phyloP scores from a whole-genome alignment of 805 yeast genomes.

The Candida andamanensis region DNA sequence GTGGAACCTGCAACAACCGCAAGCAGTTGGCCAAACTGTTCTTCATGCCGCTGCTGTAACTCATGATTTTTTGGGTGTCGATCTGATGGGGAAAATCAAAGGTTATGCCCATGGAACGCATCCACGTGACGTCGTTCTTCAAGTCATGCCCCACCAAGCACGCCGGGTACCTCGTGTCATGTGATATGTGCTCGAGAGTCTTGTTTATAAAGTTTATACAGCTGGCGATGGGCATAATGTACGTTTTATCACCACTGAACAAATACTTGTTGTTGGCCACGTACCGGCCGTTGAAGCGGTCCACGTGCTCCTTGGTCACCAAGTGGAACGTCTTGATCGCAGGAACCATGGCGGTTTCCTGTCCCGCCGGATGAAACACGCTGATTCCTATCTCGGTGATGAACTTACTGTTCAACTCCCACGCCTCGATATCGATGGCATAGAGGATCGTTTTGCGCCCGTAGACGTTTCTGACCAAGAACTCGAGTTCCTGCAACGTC shows the following conservation, averaged over 20 bases:
- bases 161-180: constrained; percentile 2
- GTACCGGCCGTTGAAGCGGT: constrained; percentile 45
- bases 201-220: constrained; percentile 36
- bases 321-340: constrained; percentile 37
- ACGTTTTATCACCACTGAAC: constrained; percentile 48
- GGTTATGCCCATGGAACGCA: constrained; percentile 39
- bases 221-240: constrained; percentile 32
- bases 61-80: constrained; percentile 41
- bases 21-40: constrained; percentile 40
- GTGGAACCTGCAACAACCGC: constrained; percentile 45
- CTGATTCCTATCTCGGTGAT: constrained; percentile 57
- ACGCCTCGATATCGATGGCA: constrained; percentile 55
- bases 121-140: constrained; percentile 53
- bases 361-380: constrained; percentile 50
- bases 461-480: constrained; percentile 14
- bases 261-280: constrained; percentile 51
- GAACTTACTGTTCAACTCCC: constrained; percentile 35
- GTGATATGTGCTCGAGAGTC: constrained; percentile 25
- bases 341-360: constrained; percentile 35
- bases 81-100: constrained; percentile 24
- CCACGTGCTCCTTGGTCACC: constrained; percentile 38
- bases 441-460: constrained; percentile 29
- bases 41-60: constrained; percentile 3
- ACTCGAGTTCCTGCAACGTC: constrained; percentile 3
- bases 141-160: constrained; percentile 57